These are phyloP conservation scores for Apophysomyces variabilis DNA, from an alignment of 371 early-diverging fungal species.

Conservation along the genomic window DNA sequence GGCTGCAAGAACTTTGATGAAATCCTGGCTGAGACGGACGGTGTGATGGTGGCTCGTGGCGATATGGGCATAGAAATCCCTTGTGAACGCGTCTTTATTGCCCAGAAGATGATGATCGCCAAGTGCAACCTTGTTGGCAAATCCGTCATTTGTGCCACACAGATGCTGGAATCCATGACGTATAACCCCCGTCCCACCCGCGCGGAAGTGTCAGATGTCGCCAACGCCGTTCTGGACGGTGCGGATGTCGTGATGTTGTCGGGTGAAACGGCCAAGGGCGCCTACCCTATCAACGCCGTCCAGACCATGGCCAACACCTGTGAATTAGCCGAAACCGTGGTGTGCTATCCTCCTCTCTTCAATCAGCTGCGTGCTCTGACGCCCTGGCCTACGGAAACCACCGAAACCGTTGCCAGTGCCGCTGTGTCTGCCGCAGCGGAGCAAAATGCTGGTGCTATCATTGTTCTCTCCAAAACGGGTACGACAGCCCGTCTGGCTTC, in stretches of 20 bases:
- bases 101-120: slow-evolving; percentile 96
- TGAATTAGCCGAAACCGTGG: slow-evolving; percentile 72
- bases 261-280: slow-evolving; percentile 94
- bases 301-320: slow-evolving; percentile 74
- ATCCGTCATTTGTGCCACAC: slow-evolving; percentile 96
- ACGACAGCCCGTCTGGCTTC: slow-evolving; percentile 87
- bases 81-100: slow-evolving; percentile 84
- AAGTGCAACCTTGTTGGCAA: slow-evolving; percentile 93
- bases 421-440: slow-evolving; percentile 88
- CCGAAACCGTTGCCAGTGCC: slow-evolving; percentile 91
- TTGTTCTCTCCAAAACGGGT: slow-evolving; percentile 83
- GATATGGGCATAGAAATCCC: slow-evolving; percentile 97
- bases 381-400: slow-evolving; percentile 75
- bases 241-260: slow-evolving; percentile 98
- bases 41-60: slow-evolving; percentile 98
- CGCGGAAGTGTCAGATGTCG: slow-evolving; percentile 98
- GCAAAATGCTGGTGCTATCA: slow-evolving; percentile 84
- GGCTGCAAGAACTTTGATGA: slow-evolving; percentile 94
- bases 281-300: slow-evolving; percentile 78
- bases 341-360: slow-evolving; percentile 76
- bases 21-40: slow-evolving; percentile 93
- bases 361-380: slow-evolving; percentile 79
- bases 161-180: slow-evolving; percentile 99
- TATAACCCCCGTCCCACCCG: slow-evolving; percentile 93
- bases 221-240: slow-evolving; percentile 95